Conservation (phyloP, 495 filamentous ascomycete genomes). For the Xylaria nigripes region DNA sequence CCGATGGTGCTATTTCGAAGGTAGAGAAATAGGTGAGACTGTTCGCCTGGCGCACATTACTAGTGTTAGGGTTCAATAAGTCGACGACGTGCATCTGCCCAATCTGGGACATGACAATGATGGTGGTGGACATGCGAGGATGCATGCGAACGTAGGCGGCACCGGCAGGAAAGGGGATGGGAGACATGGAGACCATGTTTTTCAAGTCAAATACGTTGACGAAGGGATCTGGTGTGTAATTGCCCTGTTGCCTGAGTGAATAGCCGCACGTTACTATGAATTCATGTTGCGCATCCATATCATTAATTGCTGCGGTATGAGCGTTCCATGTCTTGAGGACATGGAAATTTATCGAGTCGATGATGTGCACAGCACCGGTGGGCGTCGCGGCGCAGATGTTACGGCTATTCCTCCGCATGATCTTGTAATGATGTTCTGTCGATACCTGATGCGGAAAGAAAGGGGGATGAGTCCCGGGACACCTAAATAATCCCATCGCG, state of each 20-base stretch:
- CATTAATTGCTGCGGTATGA: conserved; percentile 73
- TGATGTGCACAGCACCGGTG: conserved; percentile 73
- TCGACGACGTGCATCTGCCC: conserved; percentile 93
- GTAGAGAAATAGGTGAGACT: conserved; percentile 55
- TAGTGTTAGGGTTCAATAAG: conserved; percentile 85
- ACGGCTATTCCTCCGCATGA: conserved; percentile 81
- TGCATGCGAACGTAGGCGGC: conserved; percentile 94
- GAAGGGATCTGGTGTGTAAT: conserved; percentile 71
- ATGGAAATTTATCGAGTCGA: conserved; percentile 69
- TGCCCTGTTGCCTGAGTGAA: conserved; percentile 53
- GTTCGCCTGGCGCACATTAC: conserved; percentile 81
- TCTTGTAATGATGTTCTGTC: conserved; percentile 67
- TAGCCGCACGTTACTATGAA: conserved; percentile 93
- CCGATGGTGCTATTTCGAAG: conserved; percentile 85
- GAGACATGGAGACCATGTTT: conserved; percentile 71
- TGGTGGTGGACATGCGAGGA: conserved; percentile 85
- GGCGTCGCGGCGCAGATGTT: conserved; percentile 88
- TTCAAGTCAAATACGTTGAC: conserved; percentile 94
- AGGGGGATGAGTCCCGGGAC: conserved; percentile 10
- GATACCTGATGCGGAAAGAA: conserved; percentile 42
- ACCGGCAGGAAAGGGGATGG: conserved; percentile 84
- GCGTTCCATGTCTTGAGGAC: conserved; percentile 82
- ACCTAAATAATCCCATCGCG: background rate
- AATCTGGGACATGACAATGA: conserved; percentile 78
- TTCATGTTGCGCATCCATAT: conserved; percentile 91